Base-by-base conservation (phyloP, 2,329 filamentous ascomycete species). In the Geoglossum cookeanum region DNA sequence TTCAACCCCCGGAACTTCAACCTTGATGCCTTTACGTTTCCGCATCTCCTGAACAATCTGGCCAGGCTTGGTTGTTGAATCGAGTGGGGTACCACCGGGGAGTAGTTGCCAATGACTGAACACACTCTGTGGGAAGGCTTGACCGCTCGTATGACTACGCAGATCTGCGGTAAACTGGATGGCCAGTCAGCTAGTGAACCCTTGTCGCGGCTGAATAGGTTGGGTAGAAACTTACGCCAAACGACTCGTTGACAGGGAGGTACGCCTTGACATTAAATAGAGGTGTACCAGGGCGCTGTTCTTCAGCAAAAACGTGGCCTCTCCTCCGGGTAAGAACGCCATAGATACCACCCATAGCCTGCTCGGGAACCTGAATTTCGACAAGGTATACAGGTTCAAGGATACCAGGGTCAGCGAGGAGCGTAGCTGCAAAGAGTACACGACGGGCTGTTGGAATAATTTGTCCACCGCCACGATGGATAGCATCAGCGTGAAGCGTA, bases 11-110 rank as follows among this genome's bases (percentile, higher is more conserved):
- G 92, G 91, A 72, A 96, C 86, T 68, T 88, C 81, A 70, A 85
- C 77, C 88, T 98, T 98, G 80, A 98, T 79, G 88, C 91, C 92
- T 88, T 98, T 98, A 77, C 91, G 87, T 84, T 96, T 96, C 72
- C 92, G 89, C 85, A 94, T 94, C 60, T 84, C 81, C 71, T 78
- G 76, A 67, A 97, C 88, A 67, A 96, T 78, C 71, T 80, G 74
- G 72, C 90, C 92, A 68, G 85, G 80, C 81, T 90, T 87, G 69
- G 81, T 82, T 68, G 82, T 84, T 71, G 74, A 64, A 75, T 98
- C 91, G 69, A 96, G 81, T 65, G 87, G 84, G 66, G 86, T 92
- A 68, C 92, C 92, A 83, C 91, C 91, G 67, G 90, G 87, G 66
- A 97, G 83, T 68, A 92, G 77, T 78, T 95, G 85, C 89, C 90